A percentile compares a stretch with the other conserved stretches of the same genome.
Conservation (phyloP, 805 yeast genomes). For the Myxozyma mucilagina region DNA sequence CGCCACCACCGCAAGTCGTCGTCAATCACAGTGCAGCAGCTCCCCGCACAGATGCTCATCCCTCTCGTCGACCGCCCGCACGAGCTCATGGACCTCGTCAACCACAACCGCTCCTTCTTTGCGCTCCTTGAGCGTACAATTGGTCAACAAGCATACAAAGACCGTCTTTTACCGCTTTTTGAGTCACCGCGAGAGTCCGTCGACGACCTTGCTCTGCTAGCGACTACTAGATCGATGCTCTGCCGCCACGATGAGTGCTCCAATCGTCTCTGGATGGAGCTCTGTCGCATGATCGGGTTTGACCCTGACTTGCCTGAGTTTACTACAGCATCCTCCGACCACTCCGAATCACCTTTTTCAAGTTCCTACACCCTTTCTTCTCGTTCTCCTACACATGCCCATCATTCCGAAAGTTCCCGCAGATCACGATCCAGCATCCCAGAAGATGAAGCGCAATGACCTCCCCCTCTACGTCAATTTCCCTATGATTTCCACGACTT, state of each 20-base stretch:
- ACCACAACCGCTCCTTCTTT: slow-evolving; percentile 22
- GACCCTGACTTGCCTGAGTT: slow-evolving; percentile 6
- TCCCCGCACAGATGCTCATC: slow-evolving; percentile 28
- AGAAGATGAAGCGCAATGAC: slow-evolving; percentile 1
- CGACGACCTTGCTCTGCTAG: slow-evolving; percentile 19
- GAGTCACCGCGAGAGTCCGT: slow-evolving; percentile 6
- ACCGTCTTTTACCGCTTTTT: slow-evolving; percentile 21
- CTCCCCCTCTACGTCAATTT: background rate
- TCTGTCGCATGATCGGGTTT: slow-evolving; percentile 25
- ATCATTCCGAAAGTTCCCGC: background rate
- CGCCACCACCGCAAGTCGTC: slow-evolving; percentile 13
- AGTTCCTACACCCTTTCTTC: background rate
- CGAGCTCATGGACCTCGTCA: slow-evolving; percentile 17
- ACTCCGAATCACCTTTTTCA: background rate
- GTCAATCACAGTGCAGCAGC: slow-evolving; percentile 13
- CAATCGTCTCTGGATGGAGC: slow-evolving; percentile 21
- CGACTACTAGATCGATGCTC: slow-evolving; percentile 9
- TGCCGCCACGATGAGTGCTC: slow-evolving; percentile 11
- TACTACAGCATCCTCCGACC: background rate
- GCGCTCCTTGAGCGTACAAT: slow-evolving; percentile 15
- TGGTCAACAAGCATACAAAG: slow-evolving; percentile 15
- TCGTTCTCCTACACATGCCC: no score
- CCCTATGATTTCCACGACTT: background rate
- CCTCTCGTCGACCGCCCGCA: slow-evolving; percentile 29
- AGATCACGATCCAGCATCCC: background rate